Evolutionary conservation across 176 grass and related monocot species (phyloP).

Genomic region (Phoenix dactylifera): DNA sequence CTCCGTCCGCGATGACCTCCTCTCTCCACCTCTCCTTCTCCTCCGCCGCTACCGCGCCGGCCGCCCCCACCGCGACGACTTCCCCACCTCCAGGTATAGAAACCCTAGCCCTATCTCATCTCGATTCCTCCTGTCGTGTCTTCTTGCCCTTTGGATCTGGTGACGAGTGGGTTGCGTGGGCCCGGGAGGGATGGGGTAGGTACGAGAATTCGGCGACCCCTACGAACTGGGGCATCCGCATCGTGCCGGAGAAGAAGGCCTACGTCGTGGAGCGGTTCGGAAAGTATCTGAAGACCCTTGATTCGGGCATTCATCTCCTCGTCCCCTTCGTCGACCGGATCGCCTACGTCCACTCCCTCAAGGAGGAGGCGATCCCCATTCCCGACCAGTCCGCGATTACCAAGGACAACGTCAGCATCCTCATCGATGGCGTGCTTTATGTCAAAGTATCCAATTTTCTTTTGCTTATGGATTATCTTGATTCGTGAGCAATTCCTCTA

Average conservation of each 20-base stretch:
- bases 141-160: too few species aligned
- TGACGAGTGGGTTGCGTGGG: too few species aligned
- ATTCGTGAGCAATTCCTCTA: too few species aligned
- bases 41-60: constrained; percentile 20
- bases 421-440: constrained; percentile 87
- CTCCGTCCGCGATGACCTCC: neutral
- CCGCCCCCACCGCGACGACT: constrained; percentile 37
- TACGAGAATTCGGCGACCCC: constrained; percentile 35
- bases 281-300: constrained; percentile 74
- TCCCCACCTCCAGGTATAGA: constrained; percentile 17
- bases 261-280: constrained; percentile 81
- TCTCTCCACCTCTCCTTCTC: constrained; percentile 8
- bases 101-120: neutral
- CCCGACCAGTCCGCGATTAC: constrained; percentile 89
- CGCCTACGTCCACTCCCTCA: constrained; percentile 92
- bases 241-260: constrained; percentile 93
- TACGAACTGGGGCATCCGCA: constrained; percentile 87
- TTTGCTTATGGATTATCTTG: neutral
- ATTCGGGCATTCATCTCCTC: constrained; percentile 69
- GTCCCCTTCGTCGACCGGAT: constrained; percentile 74
- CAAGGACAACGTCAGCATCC: constrained; percentile 88
- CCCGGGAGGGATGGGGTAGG: constrained; percentile 13
- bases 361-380: constrained; percentile 96
- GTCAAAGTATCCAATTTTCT: constrained; percentile 49
- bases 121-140: neutral